Base-by-base conservation (phyloP, 2,329 filamentous ascomycete genomes). In the Pseudopyrenochaeta lycopersici region DNA sequence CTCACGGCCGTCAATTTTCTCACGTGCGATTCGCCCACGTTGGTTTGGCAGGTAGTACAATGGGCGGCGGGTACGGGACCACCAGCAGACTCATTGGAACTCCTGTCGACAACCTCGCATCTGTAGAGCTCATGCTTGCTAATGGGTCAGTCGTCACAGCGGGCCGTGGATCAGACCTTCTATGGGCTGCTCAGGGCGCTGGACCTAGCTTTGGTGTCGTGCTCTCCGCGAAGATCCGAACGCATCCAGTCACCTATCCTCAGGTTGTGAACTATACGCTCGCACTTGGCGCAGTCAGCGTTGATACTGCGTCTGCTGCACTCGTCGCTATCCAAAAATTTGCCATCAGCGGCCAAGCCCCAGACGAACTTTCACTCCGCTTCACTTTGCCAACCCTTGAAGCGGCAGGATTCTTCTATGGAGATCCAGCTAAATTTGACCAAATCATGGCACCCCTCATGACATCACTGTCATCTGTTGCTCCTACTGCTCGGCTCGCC, bases 401-500 rank as follows among this genome's bases (percentile, higher is more conserved):
- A 11, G 56, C 53, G n/a, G 23, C 49, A 20, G 61, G 58, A 1
- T 62, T 55, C 49, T 62, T 54, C 39, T 64, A 62, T 32, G 61
- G 53, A 4, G 18, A 52, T 0, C 54, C 52, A 12, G 46, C 49
- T 20, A 36, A 48, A 1, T 64, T 64, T 33, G 61, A 64, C 29
- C 17, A 38, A 12, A 32, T 41, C 17, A 36, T 64, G 15, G 23
- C 4, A 27, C 23, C 23, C 9, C 23, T 27, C 9, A 9, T 27
- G 4, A 9, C 23, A 27, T 27, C 23, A 27, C 9, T 27, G 23
- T 4, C 23, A 9, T 5, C 23, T 9, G 9, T 27, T 9, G 23
- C 23, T 4, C 44, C 47, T 2, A 36, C 43, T 3, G 43, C 53
- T 32, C 52, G 48, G 11, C 30, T 56, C 27, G 56, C 56, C 6